Evolutionary conservation across 1,284 basidiomycete species (phyloP).

Genomic region (Trichosporon ovoides): DNA sequence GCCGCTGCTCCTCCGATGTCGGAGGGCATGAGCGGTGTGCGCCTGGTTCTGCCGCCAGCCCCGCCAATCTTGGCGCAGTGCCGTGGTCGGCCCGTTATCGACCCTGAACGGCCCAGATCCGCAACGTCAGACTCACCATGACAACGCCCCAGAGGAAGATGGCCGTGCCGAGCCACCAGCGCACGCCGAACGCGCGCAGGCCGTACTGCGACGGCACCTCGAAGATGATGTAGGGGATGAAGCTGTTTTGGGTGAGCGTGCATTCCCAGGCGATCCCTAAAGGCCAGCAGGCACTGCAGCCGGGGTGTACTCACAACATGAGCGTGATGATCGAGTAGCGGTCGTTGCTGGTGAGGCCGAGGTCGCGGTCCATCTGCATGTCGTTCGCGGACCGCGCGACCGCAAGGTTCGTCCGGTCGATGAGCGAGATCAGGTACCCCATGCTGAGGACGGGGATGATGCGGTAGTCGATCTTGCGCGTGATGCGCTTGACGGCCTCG

Average conservation of each 20-base stretch:
- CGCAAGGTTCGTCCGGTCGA: constrained; percentile 26
- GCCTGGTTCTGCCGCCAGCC: too few species aligned
- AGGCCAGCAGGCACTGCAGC: too few species aligned
- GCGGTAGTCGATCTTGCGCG: constrained; percentile 17
- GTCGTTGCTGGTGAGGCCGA: constrained; percentile 30
- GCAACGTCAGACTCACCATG: constrained; percentile 24
- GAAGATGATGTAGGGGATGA: constrained; percentile 48
- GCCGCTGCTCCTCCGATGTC: too few species aligned
- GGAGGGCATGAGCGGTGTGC: too few species aligned
- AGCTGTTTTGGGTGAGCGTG: constrained; percentile 7
- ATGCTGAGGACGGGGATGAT: constrained; percentile 17
- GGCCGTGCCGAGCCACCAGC: constrained; percentile 9
- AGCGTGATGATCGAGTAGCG: constrained; percentile 44
- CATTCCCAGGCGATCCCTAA: too few species aligned
- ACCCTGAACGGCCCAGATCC: too few species aligned
- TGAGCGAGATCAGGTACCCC: constrained; percentile 22
- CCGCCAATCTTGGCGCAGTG: too few species aligned
- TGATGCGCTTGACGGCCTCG: constrained; percentile 2
- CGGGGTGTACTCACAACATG: constrained; percentile 27
- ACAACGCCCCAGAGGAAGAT: constrained; percentile 42
- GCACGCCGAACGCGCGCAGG: constrained; percentile 21
- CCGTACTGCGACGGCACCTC: constrained; percentile 23
- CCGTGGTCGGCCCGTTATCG: too few species aligned
- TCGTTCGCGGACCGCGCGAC: constrained; percentile 21
- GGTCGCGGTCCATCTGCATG: constrained; percentile 26